A percentile compares a stretch with the other conserved stretches of the same genome.
phyloP scores from a whole-genome alignment of 352 stramenopile species.

The Phytophthora parvispora region DNA sequence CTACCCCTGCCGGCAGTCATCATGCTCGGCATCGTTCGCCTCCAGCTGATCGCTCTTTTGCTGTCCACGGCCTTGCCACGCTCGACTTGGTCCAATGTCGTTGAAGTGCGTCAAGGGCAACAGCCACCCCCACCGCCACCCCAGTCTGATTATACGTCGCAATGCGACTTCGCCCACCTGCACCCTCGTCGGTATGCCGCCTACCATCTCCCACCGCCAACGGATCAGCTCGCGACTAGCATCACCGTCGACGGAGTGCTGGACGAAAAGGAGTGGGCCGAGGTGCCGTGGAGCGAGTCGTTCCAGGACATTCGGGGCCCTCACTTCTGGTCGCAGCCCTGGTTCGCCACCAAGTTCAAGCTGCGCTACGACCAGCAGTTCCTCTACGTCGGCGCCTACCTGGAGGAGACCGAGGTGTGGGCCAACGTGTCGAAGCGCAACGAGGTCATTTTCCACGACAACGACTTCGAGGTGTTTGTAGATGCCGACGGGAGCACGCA shows the following conservation, averaged over 20 bases:
- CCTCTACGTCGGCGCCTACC: slow-evolving; percentile 77
- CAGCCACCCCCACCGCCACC: background rate
- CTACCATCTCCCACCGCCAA: slow-evolving; percentile 38
- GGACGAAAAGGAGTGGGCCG: slow-evolving; percentile 66
- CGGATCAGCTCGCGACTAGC: slow-evolving; percentile 9
- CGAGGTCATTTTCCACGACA: slow-evolving; percentile 86
- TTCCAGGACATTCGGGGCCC: slow-evolving; percentile 79
- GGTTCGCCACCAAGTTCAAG: slow-evolving; percentile 81
- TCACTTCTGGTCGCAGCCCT: slow-evolving; percentile 72
- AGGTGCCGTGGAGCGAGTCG: slow-evolving; percentile 59
- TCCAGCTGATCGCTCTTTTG: slow-evolving; percentile 10
- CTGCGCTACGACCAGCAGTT: slow-evolving; percentile 76
- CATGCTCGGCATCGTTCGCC: slow-evolving; percentile 3
- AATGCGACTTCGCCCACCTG: slow-evolving; percentile 36
- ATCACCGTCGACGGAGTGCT: slow-evolving; percentile 66
- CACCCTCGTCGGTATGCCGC: slow-evolving; percentile 50
- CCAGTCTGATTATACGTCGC: slow-evolving; percentile 8
- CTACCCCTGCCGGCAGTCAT: background rate
- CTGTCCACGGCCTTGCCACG: slow-evolving; percentile 15
- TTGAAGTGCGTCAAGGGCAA: slow-evolving; percentile 21
- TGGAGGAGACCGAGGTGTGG: slow-evolving; percentile 78
- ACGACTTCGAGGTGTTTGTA: slow-evolving; percentile 95
- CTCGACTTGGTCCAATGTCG: background rate
- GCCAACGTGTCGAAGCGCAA: slow-evolving; percentile 77
- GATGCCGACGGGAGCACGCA: slow-evolving; percentile 80